Conservation (phyloP, 441 rosid species). For the Pelargonium australe region DNA sequence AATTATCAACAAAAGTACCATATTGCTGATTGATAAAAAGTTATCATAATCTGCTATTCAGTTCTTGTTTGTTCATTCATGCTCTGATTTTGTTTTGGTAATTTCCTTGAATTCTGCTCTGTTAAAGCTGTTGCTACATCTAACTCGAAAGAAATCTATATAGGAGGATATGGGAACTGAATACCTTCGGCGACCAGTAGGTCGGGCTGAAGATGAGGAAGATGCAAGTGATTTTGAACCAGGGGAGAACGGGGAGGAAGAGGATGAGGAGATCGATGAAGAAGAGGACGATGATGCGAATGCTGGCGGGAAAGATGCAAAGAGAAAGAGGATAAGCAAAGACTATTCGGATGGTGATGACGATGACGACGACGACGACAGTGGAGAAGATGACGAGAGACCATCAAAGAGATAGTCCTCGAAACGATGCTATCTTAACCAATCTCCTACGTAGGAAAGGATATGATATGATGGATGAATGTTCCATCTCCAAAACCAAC, state of each 20-base stretch:
- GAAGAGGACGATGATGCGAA: conserved; percentile 28
- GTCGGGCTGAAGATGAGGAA: conserved; percentile 67
- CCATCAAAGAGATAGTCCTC: background rate
- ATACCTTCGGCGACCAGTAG: conserved; percentile 66
- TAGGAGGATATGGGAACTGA: conserved; percentile 85
- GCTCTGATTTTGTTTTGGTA: too few species aligned
- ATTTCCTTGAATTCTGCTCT: too few species aligned
- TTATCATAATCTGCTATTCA: too few species aligned
- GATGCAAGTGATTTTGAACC: conserved; percentile 85
- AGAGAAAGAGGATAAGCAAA: conserved; percentile 57
- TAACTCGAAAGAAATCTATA: too few species aligned
- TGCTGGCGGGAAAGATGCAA: conserved; percentile 49
- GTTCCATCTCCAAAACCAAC: too few species aligned
- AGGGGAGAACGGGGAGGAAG: conserved; percentile 54
- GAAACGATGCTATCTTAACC: too few species aligned
- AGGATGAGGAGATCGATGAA: conserved; percentile 30
- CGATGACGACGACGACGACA: conserved; percentile 24
- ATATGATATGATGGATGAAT: too few species aligned
- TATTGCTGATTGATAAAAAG: too few species aligned
- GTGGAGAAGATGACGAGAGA: background rate
- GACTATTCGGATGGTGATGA: conserved; percentile 43
- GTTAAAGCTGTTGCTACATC: too few species aligned
- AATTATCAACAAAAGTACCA: too few species aligned
- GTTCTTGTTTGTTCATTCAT: too few species aligned
- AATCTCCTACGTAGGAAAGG: too few species aligned